Base-by-base conservation (phyloP, 306 rosid species). In the Sicyos baderoa region DNA sequence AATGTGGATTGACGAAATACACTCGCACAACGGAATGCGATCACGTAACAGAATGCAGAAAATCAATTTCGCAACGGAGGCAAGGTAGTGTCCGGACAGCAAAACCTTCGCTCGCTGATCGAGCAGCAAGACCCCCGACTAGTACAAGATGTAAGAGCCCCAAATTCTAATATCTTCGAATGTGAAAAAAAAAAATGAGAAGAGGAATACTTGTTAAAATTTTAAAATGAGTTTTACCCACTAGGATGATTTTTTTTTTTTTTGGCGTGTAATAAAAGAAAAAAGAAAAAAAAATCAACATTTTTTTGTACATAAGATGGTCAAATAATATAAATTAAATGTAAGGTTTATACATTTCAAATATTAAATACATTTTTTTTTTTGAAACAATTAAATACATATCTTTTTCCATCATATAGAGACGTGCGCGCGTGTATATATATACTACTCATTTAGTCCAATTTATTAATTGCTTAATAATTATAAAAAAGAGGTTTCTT, bases 311-410 rank as follows among this genome's bases (percentile, higher is more conserved):
- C 17, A 2, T 58, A 27, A 53, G 13, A 18, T 18, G 57, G 57
- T 57, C 63, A 57, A 59, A 64, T 64, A 19, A 64, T n/a, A 52
- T 18, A 64, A 64, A 64, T 10, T 23, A 64, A 64, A 63, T 6
- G 51, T 10, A 63, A 64, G 35, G 44, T 35, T 53, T 21, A 53
- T 61, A 4, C 22, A 27, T 32, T 57, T 57, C 9, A 25, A 57
- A 22, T 57, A 57, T 57, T 57, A 57, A 57, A 25, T 57, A 10
- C 11, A 17, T n/a, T 23, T 57, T 9, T 59, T 27, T 59, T 45
- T 59, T n/a, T n/a, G n/a, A n/a, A n/a, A n/a, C n/a, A n/a, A 57
- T 57, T 57, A 57, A 57, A 25, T 57, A 10, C 11, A 17, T n/a
- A 57, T 57, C 17, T 59, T 27, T 59, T 45, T 59, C 9, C n/a